Conservation (phyloP, 441 rosid species). For the Mallotus japonicus region DNA sequence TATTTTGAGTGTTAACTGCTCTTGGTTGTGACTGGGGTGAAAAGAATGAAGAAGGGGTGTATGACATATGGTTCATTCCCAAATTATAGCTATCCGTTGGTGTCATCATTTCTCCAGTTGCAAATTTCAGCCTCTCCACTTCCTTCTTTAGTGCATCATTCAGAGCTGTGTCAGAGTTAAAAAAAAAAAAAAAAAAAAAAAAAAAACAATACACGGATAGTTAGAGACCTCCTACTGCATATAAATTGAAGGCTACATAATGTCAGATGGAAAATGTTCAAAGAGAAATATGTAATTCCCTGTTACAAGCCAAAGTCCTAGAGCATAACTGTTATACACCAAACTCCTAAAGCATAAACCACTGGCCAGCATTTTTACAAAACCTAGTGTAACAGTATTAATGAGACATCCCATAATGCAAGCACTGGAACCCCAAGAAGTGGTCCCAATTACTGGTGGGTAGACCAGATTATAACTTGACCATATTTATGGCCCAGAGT, state of each 20-base stretch:
- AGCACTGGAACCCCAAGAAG: not conserved
- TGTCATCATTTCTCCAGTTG: constrained; percentile 73
- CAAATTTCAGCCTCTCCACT: constrained; percentile 81
- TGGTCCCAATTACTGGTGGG: not conserved
- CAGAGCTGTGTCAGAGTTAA: constrained; percentile 56
- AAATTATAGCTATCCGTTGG: constrained; percentile 60
- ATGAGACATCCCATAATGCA: not conserved
- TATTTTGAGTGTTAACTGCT: constrained; percentile 38
- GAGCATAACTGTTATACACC: not conserved
- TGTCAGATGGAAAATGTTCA: constrained; percentile 8
- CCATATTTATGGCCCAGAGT: not conserved
- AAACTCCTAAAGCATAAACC: not conserved
- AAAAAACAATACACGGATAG: not conserved
- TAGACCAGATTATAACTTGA: not conserved
- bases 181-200: not conserved
- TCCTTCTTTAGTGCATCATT: constrained; percentile 88
- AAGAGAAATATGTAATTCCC: constrained; percentile 1
- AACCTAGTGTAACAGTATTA: not conserved
- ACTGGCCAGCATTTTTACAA: not conserved
- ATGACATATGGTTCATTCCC: constrained; percentile 73
- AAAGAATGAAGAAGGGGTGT: constrained; percentile 49
- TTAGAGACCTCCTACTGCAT: not conserved
- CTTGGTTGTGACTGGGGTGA: constrained; percentile 44
- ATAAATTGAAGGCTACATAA: not conserved
- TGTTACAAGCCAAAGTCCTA: too few relatives aligned